phyloP scores from a whole-genome alignment of 306 rosid species.

The Herpetospermum pedunculosum region DNA sequence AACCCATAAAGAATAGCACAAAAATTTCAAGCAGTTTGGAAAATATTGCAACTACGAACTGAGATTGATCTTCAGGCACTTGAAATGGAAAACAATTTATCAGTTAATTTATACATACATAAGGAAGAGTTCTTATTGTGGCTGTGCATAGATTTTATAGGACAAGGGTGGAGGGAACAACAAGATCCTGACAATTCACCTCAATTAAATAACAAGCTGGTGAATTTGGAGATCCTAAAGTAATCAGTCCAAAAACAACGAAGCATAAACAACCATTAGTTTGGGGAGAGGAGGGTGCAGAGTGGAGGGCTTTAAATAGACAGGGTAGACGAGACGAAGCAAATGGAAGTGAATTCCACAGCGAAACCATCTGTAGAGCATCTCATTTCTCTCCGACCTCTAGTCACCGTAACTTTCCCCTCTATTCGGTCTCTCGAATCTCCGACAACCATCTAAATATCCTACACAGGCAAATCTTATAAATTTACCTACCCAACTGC shows the following conservation, averaged over 20 bases:
- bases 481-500: not conserved
- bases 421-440: not conserved
- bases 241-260: slow-evolving; percentile 9
- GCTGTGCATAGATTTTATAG: not conserved
- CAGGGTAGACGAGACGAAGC: not conserved
- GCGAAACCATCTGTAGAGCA: not conserved
- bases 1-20: not conserved
- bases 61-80: not conserved
- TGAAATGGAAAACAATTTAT: too few species aligned
- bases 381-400: slow-evolving; percentile 1
- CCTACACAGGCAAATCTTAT: not conserved
- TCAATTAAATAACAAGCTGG: slow-evolving; percentile 10
- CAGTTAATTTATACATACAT: not conserved
- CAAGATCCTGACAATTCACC: not conserved
- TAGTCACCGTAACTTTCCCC: not conserved
- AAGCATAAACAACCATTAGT: slow-evolving; percentile 3
- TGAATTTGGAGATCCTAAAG: slow-evolving; percentile 9
- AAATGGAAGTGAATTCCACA: not conserved
- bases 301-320: not conserved
- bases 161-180: not conserved
- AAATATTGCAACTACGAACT: not conserved
- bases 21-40: not conserved
- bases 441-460: not conserved
- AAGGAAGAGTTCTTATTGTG: not conserved
- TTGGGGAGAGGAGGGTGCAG: not conserved